Percentiles rank a stretch among this genome's conserved stretches.
Evolutionary conservation across 352 stramenopile genomes (phyloP).

Genomic region (Pythium dissimile): DNA sequence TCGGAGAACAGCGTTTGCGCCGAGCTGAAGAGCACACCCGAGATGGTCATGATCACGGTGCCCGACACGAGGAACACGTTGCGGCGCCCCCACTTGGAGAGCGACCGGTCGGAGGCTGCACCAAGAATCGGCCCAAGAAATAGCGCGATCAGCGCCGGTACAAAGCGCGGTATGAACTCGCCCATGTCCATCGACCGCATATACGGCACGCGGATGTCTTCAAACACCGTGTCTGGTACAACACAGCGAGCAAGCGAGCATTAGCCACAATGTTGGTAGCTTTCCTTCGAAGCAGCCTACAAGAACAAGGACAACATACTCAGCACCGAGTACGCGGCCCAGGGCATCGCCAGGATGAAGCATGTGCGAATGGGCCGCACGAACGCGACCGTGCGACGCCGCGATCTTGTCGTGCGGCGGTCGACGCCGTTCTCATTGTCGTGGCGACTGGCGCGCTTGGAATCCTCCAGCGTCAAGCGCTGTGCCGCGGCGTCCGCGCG

Average conservation of each 20-base stretch:
- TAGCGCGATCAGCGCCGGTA: conserved; percentile 58
- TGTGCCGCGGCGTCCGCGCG: neutral
- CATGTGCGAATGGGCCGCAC: conserved; percentile 37
- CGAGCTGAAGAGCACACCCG: conserved; percentile 56
- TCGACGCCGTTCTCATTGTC: neutral
- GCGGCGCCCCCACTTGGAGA: conserved; percentile 65
- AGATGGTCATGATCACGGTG: conserved; percentile 41
- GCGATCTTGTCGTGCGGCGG: neutral
- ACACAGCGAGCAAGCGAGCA: neutral
- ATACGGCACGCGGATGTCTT: conserved; percentile 62
- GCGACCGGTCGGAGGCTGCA: conserved; percentile 63
- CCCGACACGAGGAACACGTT: conserved; percentile 64
- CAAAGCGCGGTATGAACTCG: conserved; percentile 52
- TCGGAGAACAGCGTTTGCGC: conserved; percentile 58
- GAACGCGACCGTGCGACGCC: conserved; percentile 1
- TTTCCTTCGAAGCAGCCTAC: neutral
- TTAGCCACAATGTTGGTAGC: neutral
- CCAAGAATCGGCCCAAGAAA: conserved; percentile 70
- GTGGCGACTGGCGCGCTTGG: neutral
- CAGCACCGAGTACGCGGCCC: conserved; percentile 65
- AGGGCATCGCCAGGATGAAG: conserved; percentile 71
- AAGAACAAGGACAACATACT: conserved; percentile 28
- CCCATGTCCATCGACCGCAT: conserved; percentile 69
- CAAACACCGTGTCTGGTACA: conserved; percentile 79
- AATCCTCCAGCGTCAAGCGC: neutral